These are phyloP conservation scores for Xylariaceae sp. DNA, from an alignment of 2,329 filamentous ascomycete genomes.

Conservation along the genomic window DNA sequence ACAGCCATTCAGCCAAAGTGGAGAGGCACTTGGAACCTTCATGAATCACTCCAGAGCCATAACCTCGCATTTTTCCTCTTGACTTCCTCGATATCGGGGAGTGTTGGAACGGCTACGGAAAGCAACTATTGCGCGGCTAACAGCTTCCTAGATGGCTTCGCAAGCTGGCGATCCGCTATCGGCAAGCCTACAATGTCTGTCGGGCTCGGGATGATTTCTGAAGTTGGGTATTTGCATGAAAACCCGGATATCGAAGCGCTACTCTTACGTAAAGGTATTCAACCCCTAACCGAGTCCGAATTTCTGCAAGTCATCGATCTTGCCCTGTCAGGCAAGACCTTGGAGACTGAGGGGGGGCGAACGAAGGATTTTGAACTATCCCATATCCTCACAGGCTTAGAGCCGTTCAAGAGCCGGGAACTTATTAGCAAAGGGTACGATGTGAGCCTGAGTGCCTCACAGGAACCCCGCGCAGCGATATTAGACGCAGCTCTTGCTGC, in stretches of 20 bases:
- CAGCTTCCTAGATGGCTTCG: slow-evolving; percentile 35
- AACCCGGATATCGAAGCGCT: slow-evolving; percentile 24
- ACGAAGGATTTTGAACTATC: background rate
- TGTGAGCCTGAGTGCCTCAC: slow-evolving; percentile 2
- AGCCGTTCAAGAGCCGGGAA: slow-evolving; percentile 11
- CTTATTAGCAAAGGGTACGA: slow-evolving; percentile 19
- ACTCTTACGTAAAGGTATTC: slow-evolving; percentile 19
- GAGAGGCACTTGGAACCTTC: slow-evolving; percentile 25
- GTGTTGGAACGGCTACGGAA: slow-evolving; percentile 32
- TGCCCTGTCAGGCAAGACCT: slow-evolving; percentile 15
- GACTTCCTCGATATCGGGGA: slow-evolving; percentile 28
- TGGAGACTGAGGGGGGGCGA: background rate
- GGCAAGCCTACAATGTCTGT: slow-evolving; percentile 28
- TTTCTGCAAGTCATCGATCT: slow-evolving; percentile 27
- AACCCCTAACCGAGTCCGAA: slow-evolving; percentile 23
- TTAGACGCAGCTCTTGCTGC: slow-evolving; percentile 3
- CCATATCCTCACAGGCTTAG: slow-evolving; percentile 24
- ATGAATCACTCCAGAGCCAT: slow-evolving; percentile 16
- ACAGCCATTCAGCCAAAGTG: slow-evolving; percentile 22
- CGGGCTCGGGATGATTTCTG: slow-evolving; percentile 34
- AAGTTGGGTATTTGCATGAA: slow-evolving; percentile 34
- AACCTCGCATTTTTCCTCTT: slow-evolving; percentile 35
- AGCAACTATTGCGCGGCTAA: slow-evolving; percentile 39
- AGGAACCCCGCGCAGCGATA: slow-evolving; percentile 12
- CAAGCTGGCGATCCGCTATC: slow-evolving; percentile 23